Conservation (phyloP, 164 flowering plant genomes). For the Berberis vulgaris region DNA sequence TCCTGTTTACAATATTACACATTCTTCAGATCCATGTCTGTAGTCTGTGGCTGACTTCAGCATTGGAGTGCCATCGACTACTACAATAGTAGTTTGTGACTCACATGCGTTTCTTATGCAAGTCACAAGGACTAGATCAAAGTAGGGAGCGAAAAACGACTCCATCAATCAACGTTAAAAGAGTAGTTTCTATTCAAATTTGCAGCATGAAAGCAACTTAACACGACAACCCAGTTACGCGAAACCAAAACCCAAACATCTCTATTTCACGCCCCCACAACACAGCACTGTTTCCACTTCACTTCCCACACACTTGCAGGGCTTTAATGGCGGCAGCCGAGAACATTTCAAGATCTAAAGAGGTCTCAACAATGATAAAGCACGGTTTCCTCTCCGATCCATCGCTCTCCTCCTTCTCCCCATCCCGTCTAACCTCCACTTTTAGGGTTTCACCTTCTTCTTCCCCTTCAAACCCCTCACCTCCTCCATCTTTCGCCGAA, state of each 20-base stretch:
- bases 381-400: slow-evolving; percentile 81
- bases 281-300: background rate
- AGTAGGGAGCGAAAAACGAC: too few species aligned
- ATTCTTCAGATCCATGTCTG: too few species aligned
- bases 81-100: too few species aligned
- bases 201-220: background rate
- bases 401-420: slow-evolving; percentile 32
- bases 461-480: slow-evolving; percentile 25
- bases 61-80: too few species aligned
- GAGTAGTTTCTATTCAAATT: too few species aligned
- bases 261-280: background rate
- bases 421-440: slow-evolving; percentile 13
- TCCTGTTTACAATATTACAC: too few species aligned
- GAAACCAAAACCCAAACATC: background rate
- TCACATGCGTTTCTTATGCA: too few species aligned
- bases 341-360: slow-evolving; percentile 10
- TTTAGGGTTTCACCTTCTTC: slow-evolving; percentile 15
- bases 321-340: slow-evolving; percentile 9
- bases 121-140: too few species aligned
- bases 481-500: slow-evolving; percentile 19
- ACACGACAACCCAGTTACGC: background rate
- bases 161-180: too few species aligned
- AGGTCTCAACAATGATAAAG: slow-evolving; percentile 63
- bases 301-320: background rate
- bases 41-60: too few species aligned